Evolutionary conservation across 805 yeast species (phyloP).

Genomic region (Yarrowia sp.): DNA sequence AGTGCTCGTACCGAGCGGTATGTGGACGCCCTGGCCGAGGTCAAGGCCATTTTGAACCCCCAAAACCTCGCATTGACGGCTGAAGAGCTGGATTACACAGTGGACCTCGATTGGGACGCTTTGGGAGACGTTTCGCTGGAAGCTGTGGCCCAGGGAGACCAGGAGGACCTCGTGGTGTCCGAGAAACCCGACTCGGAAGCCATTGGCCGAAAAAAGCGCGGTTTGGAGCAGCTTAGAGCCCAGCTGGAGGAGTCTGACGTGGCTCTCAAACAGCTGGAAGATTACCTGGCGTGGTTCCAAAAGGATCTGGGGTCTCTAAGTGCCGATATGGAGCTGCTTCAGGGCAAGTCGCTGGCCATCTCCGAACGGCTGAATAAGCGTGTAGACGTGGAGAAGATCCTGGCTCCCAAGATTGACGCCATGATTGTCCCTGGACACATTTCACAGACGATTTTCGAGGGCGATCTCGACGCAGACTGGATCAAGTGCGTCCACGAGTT

Average conservation of each 20-base stretch:
- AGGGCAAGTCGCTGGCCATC: conserved; percentile 59
- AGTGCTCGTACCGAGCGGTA: conserved; percentile 10
- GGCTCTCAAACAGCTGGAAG: conserved; percentile 58
- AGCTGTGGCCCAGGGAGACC: conserved; percentile 14
- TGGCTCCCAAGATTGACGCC: conserved; percentile 80
- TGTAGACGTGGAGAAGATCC: conserved; percentile 56
- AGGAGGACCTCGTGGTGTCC: conserved; percentile 11
- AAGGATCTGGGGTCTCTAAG: conserved; percentile 62
- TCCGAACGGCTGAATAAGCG: conserved; percentile 58
- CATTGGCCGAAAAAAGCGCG: conserved; percentile 24
- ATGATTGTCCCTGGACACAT: conserved; percentile 77
- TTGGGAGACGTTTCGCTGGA: conserved; percentile 5
- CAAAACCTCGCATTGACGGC: conserved; percentile 6
- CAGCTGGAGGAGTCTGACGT: conserved; percentile 40
- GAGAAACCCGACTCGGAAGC: conserved; percentile 27
- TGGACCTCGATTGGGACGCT: conserved; percentile 32
- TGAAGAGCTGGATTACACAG: neutral
- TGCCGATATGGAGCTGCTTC: conserved; percentile 66
- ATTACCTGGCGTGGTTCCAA: conserved; percentile 64
- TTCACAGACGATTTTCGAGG: conserved; percentile 63
- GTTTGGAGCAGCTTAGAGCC: conserved; percentile 41
- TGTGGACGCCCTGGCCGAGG: conserved; percentile 26
- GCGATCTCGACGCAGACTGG: conserved; percentile 68
- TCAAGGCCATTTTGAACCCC: conserved; percentile 34
- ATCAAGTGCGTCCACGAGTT: conserved; percentile 47